A percentile compares a stretch with the other conserved stretches of the same genome.
Conservation (phyloP, 2,329 filamentous ascomycete species). For the Beauveria caledonica region DNA sequence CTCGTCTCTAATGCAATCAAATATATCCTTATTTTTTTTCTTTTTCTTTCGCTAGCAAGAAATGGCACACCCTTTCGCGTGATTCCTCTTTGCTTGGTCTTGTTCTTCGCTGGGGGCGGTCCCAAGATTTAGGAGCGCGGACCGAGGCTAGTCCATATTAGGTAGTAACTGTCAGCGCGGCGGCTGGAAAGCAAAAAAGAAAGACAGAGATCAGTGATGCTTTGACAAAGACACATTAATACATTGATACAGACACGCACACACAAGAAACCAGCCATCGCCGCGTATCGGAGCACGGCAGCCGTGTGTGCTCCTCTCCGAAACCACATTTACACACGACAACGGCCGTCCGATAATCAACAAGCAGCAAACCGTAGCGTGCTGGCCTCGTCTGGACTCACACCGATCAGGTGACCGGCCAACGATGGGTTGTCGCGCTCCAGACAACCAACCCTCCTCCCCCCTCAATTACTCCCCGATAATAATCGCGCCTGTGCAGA, state of each 20-base stretch:
- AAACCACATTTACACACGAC: not conserved
- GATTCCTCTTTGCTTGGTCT: not conserved
- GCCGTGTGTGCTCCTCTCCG: not conserved
- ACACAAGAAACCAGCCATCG: not conserved
- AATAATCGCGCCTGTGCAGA: not conserved
- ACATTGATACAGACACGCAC: not conserved
- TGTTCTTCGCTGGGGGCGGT: not conserved
- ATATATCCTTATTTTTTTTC: not conserved
- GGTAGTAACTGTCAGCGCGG: constrained; percentile 1
- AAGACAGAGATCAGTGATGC: not conserved
- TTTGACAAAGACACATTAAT: not conserved
- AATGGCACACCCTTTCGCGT: not conserved
- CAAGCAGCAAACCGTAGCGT: too few relatives aligned
- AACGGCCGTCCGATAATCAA: not conserved
- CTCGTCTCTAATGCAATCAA: not conserved
- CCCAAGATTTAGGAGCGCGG: not conserved
- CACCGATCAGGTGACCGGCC: constrained; percentile 11
- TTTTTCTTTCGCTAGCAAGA: not conserved
- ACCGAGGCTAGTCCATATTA: not conserved
- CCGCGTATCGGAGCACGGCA: not conserved
- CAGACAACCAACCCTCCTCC: not conserved
- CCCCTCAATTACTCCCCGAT: not conserved
- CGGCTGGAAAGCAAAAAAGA: not conserved
- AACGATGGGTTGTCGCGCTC: not conserved
- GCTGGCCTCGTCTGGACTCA: not conserved